phyloP scores from a whole-genome alignment of 148 eudicot genomes.

The Arbutus unedo region DNA sequence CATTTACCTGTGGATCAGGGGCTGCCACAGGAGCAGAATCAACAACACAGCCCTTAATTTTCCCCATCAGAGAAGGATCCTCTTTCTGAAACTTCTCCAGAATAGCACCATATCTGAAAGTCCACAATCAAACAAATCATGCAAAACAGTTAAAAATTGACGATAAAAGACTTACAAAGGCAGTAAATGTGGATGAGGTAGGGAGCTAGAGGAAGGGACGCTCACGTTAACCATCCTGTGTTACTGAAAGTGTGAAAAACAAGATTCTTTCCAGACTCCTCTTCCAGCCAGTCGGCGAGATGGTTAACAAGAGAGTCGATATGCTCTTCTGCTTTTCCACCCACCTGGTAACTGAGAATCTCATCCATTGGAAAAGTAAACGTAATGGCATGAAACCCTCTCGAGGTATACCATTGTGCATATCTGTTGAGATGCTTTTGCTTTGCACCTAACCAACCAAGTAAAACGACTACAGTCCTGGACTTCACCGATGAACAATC shows the following conservation, averaged over 20 bases:
- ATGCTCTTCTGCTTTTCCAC: conserved; percentile 89
- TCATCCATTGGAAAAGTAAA: conserved; percentile 96
- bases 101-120: conserved; percentile 71
- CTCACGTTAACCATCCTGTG: conserved; percentile 99
- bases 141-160: background rate
- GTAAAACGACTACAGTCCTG: conserved; percentile 80
- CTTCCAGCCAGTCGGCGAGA: conserved; percentile 90
- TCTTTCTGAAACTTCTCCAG: conserved; percentile 76
- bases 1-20: conserved; percentile 87
- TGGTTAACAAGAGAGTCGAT: conserved; percentile 75
- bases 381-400: conserved; percentile 91
- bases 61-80: conserved; percentile 54
- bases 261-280: conserved; percentile 81
- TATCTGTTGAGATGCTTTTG: conserved; percentile 89
- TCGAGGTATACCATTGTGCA: conserved; percentile 96
- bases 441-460: conserved; percentile 97
- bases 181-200: background rate
- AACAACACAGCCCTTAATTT: conserved; percentile 84
- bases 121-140: conserved; percentile 14
- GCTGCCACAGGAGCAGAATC: conserved; percentile 97
- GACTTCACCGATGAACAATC: conserved; percentile 68
- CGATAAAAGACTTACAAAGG: background rate
- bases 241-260: conserved; percentile 98
- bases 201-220: conserved; percentile 5
- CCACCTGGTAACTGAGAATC: conserved; percentile 80